Percentiles rank a stretch among this genome's conserved stretches.
These are phyloP conservation scores for Linum lewisii DNA, from an alignment of 345 rosid species.

Conservation along the genomic window DNA sequence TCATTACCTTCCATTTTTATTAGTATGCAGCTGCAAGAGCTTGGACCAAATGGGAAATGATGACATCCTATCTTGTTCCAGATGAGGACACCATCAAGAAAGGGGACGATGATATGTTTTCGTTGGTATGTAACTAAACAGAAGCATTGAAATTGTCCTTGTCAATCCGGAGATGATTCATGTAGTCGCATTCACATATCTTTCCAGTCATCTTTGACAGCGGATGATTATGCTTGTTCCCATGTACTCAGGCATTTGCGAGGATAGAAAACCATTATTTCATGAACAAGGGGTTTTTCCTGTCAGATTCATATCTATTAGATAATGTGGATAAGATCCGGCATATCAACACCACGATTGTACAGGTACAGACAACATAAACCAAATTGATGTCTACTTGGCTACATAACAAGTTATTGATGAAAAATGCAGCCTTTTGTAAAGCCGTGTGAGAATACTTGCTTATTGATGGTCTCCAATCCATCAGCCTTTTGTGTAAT, in stretches of 20 bases:
- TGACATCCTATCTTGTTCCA: constrained; percentile 81
- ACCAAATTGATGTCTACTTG: neutral
- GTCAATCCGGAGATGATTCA: too few species aligned
- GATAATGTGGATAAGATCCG: constrained; percentile 82
- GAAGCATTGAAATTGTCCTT: neutral
- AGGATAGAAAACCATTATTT: constrained; percentile 95
- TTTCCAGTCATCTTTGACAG: neutral
- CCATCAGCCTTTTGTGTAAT: too few species aligned
- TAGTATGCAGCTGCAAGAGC: constrained; percentile 92
- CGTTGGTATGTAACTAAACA: constrained; percentile 41
- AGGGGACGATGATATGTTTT: constrained; percentile 84
- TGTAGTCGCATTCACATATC: too few species aligned
- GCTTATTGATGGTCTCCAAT: too few species aligned
- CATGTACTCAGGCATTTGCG: constrained; percentile 71
- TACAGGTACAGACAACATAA: constrained; percentile 46
- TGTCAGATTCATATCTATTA: constrained; percentile 66
- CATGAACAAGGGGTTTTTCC: constrained; percentile 71
- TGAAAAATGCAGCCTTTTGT: too few species aligned
- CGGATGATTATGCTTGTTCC: constrained; percentile 1
- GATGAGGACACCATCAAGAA: constrained; percentile 67
- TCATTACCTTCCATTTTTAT: constrained; percentile 15
- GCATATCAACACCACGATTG: constrained; percentile 72
- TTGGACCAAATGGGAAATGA: constrained; percentile 99
- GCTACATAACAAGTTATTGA: neutral
- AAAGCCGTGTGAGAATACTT: too few species aligned